Evolutionary conservation across 345 rosid species (phyloP), one percentile per base, ranked within the genome.

Genomic region (Lepidium africanum): DNA sequence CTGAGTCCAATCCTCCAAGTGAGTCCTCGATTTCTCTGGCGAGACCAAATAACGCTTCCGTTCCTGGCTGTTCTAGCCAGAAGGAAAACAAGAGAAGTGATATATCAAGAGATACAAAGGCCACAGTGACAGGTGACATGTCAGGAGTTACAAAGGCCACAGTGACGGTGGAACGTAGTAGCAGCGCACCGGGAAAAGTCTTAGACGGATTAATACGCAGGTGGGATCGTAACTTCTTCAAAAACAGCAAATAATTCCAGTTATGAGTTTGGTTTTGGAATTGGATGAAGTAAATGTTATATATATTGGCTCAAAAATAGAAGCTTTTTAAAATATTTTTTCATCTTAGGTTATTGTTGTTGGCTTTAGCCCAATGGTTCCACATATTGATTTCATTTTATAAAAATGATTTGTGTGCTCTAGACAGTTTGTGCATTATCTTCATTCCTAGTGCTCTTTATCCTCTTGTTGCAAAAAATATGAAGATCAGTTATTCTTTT

Each of bases 121-220:
- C 33, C 33, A 6, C 33, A 30, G 2, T 30, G 33, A 5, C 78
- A 3, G n/a, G 39, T 2, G 96, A 87, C 77, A 72, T 83, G 74
- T 84, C 95, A 36, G 81, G 77, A 51, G 79, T 74, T 45, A 92
- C 96, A 35, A 92, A 85, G 78, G 95, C 96, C 48, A 85, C 92
- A 1, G 58, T 89, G 65, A 86, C 92, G 11, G 85, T 87, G 52
- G 89, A 74, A 48, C 82, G 83, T 64, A 87, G 80, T 65, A 87
- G 81, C 68, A 87, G 80, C 39, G 87, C 95, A 13, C 70, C 91
- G 13, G 79, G 67, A 60, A 81, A 89, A 58, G 74, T 87, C 25
- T 82, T 89, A 71, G 96, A 87, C n/a, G 95, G 96, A 38, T 80
- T 92, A 81, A 78, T 81, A 81, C 89, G 96, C 15, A 82, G 81